phyloP scores from a whole-genome alignment of 495 filamentous ascomycete genomes.

The Aspergillus coremiiformis region DNA sequence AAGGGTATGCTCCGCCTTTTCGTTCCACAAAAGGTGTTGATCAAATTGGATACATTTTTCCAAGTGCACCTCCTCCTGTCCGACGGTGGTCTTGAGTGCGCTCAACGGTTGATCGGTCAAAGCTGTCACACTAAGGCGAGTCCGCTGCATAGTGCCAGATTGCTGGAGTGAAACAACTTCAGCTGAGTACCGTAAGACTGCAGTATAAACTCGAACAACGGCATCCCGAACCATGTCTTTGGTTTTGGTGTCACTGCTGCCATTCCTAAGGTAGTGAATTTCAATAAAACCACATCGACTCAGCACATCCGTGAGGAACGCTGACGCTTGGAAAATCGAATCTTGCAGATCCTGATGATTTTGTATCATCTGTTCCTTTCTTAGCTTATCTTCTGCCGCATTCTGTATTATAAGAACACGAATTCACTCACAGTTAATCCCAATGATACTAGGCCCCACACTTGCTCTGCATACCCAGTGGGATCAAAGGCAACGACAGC shows the following conservation, averaged over 20 bases:
- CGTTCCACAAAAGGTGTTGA: not conserved
- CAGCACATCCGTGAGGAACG: not conserved
- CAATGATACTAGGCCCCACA: no score
- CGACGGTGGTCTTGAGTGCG: not conserved
- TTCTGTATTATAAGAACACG: no score
- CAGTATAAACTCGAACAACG: not conserved
- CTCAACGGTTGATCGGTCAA: not conserved
- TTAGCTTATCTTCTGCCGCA: no score
- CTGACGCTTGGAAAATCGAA: not conserved
- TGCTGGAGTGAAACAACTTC: not conserved
- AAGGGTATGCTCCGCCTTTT: not conserved
- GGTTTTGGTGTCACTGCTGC: not conserved
- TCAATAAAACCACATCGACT: not conserved
- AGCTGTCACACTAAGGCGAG: not conserved
- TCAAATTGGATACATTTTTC: not conserved
- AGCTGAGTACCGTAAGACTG: not conserved
- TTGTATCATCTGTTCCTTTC: not conserved
- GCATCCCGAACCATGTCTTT: not conserved
- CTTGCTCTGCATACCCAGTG: no score
- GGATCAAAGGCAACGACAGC: no score
- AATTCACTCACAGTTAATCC: no score
- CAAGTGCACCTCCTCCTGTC: not conserved
- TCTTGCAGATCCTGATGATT: not conserved
- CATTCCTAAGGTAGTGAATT: not conserved
- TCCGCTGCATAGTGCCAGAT: not conserved